Evolutionary conservation across 108 stramenopile species (phyloP).

Genomic region (Conticribra guillardii): DNA sequence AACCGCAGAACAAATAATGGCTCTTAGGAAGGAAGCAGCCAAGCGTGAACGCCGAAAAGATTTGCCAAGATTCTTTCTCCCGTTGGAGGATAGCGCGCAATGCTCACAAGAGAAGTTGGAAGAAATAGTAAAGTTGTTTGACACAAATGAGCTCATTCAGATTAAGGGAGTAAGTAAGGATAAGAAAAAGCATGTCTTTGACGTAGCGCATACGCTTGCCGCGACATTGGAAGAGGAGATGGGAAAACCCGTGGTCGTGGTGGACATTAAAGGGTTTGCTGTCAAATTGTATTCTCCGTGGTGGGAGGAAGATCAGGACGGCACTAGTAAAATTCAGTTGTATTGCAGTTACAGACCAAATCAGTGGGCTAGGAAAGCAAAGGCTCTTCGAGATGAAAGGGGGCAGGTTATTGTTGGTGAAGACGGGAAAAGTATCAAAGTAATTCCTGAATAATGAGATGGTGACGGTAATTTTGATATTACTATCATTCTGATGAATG

Average conservation of each 20-base stretch:
- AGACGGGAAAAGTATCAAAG: slow-evolving; percentile 46
- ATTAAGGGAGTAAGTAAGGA: slow-evolving; percentile 45
- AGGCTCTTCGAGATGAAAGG: slow-evolving; percentile 33
- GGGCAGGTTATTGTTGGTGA: slow-evolving; percentile 49
- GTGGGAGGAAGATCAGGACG: slow-evolving; percentile 23
- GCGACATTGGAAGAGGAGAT: slow-evolving; percentile 32
- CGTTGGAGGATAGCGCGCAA: slow-evolving; percentile 21
- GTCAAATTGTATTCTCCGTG: slow-evolving; percentile 46
- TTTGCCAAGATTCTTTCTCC: slow-evolving; percentile 30
- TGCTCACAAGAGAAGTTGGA: slow-evolving; percentile 32
- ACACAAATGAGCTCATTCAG: slow-evolving; percentile 42
- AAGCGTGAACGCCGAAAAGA: slow-evolving; percentile 37
- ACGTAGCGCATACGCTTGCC: slow-evolving; percentile 31
- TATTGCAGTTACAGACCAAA: slow-evolving; percentile 37
- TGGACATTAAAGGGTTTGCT: slow-evolving; percentile 50
- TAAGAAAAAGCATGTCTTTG: slow-evolving; percentile 36
- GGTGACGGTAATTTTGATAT: background rate
- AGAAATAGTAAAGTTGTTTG: slow-evolving; percentile 30
- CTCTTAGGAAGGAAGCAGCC: slow-evolving; percentile 46
- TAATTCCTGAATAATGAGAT: slow-evolving; percentile 31
- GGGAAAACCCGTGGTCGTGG: slow-evolving; percentile 43
- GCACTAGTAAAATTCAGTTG: slow-evolving; percentile 27
- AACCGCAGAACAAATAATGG: slow-evolving; percentile 40
- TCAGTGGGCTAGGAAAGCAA: slow-evolving; percentile 52
- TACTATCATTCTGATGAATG: background rate